Evolutionary conservation across 306 rosid genomes (phyloP), one percentile per base, ranked within the genome.

Genomic region (Ceratonia siliqua): DNA sequence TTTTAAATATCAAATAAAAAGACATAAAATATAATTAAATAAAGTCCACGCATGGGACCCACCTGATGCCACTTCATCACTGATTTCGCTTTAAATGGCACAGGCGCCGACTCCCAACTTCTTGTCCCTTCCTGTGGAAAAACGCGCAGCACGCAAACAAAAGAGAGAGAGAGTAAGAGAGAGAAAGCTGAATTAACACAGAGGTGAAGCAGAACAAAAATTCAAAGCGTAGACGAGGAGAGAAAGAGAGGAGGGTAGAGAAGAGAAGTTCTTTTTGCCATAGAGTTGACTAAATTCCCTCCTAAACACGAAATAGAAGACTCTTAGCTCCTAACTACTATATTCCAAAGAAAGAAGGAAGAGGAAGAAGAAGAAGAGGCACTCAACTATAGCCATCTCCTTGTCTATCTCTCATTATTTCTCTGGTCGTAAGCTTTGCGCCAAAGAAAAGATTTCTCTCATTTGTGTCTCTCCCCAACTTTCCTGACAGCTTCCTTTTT

Each of bases 201-300:
- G 17, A 20, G 74, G 18, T 11, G 72, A 43, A 54, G 58, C 39
- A 32, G 20, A 35, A 24, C 41, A 20, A 14, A 21, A 32, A 28
- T 58, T 80, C 61, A 68, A 73, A 67, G 41, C 30, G 7, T 68
- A 42, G 30, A 5, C 12, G 15, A 33, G 38, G n/a, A 30, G 28
- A n/a, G 5, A 27, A 41, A 45, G 70, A 39, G 48, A 46, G 25
- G 17, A 14, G 4, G n/a, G 17, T 0, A 12, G 22, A 63, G 17
- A 46, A 25, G 12, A 12, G 2, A 3, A 0, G 2, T 21, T 17
- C 25, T 63, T 30, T 39, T 66, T 58, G 13, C 56, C 63, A 62
- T 75, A 41, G 77, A 70, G 81, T 76, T 81, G 82, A 82, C 84
- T 41, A 28, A 2, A 30, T 24, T 17, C 20, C 61, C 46, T 62